Evolutionary conservation across 306 rosid genomes (phyloP), one percentile per base, ranked within the genome.

Genomic region (Urtica urens): DNA sequence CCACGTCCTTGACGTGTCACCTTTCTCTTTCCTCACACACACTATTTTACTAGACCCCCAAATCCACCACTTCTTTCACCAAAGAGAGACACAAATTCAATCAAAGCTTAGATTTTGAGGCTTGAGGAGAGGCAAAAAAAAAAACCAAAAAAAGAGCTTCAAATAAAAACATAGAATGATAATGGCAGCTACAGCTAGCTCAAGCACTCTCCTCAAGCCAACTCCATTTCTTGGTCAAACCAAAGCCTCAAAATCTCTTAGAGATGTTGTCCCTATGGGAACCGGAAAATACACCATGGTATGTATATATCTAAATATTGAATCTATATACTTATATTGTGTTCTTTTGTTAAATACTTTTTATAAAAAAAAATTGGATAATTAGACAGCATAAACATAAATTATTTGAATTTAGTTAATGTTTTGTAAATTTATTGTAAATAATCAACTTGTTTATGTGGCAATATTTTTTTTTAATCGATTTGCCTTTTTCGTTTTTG

Each of bases 211-310:
- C 52, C 80, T 77, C 31, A 82, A 82, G 33, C 77, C 75, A 23
- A 68, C 78, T 61, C 79, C 90, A 39, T 87, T 87, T 55, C 79
- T 87, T 16, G 96, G 92, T 23, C 94, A 75, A 58, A 43, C 9
- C 62, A 78, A 67, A 69, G 64, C 48, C 24, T 37, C 66, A 18
- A 78, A 76, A 65, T 7, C 93, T 65, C 78, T 90, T 9, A 68
- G 71, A 59, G 94, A 90, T 79, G 79, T 66, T 55, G 92, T 77
- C 29, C 43, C 92, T 21, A 58, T 79, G 80, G 97, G 92, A 59
- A 55, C 80, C 43, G 71, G 68, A 2, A 90, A 71, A 69, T 77
- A 68, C 73, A 74, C 94, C 56, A 90, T 90, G 97, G 97, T 84
- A 69, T 60, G 7, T 46, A 33, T 28, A 15, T 24, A 22, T 30